Conservation (phyloP, 2,329 filamentous ascomycete species). For the Nemania diffusa region DNA sequence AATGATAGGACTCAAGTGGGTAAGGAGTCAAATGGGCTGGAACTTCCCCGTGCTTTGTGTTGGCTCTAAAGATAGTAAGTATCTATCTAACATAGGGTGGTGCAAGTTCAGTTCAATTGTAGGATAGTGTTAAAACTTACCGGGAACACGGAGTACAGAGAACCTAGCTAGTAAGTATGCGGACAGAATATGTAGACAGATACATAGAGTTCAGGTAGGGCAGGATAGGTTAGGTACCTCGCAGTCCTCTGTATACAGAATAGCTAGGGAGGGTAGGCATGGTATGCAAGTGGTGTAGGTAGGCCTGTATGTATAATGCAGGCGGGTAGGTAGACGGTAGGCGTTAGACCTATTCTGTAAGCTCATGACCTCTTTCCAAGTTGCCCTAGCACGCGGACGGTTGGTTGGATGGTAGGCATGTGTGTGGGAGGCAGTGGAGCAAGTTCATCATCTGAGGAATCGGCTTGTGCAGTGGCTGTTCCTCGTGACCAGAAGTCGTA, state of each 20-base stretch:
- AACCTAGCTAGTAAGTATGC: not conserved
- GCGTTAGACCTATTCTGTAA: not conserved
- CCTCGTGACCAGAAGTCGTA: conserved; percentile 36
- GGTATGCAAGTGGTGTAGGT: not conserved
- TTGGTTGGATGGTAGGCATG: conserved; percentile 24
- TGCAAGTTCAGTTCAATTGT: conserved; percentile 7
- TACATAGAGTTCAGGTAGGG: not conserved
- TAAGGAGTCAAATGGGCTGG: conserved; percentile 30
- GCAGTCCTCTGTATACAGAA: too few relatives aligned
- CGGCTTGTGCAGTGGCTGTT: conserved; percentile 32
- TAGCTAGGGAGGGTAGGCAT: not conserved
- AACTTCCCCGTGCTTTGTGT: conserved; percentile 37
- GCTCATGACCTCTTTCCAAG: conserved; percentile 15
- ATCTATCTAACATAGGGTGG: not conserved
- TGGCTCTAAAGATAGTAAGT: conserved; percentile 34
- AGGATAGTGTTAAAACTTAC: conserved; percentile 18
- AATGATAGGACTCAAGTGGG: conserved; percentile 29
- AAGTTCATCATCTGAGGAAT: conserved; percentile 36
- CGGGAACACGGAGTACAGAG: conserved; percentile 27
- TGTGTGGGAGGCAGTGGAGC: conserved; percentile 34
- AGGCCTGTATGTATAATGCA: too few relatives aligned
- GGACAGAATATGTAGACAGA: not conserved
- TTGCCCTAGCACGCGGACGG: conserved; percentile 25
- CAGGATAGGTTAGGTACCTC: too few relatives aligned
- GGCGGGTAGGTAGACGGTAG: too few relatives aligned